These are phyloP conservation scores for Meyerozyma smithsonii DNA, from an alignment of 1,139 yeast species.

Conservation along the genomic window DNA sequence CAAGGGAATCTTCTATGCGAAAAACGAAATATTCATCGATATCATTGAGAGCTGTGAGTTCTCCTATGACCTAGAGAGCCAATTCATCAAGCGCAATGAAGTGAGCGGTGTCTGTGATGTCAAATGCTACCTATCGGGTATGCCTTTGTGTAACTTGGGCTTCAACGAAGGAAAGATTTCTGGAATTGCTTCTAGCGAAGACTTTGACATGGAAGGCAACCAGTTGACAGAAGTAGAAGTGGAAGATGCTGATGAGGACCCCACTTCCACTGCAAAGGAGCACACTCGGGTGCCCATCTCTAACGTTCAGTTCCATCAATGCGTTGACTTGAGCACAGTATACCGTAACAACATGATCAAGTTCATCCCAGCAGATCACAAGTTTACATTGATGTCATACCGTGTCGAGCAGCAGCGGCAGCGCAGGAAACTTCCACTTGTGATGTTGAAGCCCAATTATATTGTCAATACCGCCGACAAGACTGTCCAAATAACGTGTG, in stretches of 20 bases:
- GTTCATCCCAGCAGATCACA: conserved; percentile 47
- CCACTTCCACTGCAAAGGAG: conserved; percentile 5
- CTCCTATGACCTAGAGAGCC: conserved; percentile 29
- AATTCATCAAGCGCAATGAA: conserved; percentile 29
- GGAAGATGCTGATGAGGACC: conserved; percentile 17
- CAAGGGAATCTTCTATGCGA: conserved; percentile 43
- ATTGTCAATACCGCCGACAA: conserved; percentile 18
- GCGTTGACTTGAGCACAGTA: conserved; percentile 36
- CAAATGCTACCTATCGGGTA: conserved; percentile 42
- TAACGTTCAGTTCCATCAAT: conserved; percentile 46
- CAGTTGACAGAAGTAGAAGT: conserved; percentile 13
- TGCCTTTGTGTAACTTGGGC: conserved; percentile 42
- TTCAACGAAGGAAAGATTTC: conserved; percentile 37
- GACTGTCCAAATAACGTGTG: conserved; percentile 34
- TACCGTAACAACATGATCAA: conserved; percentile 35
- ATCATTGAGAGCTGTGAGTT: conserved; percentile 40
- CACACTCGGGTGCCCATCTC: conserved; percentile 28
- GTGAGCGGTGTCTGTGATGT: conserved; percentile 34
- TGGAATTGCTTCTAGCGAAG: conserved; percentile 20
- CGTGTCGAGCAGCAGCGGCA: conserved; percentile 39
- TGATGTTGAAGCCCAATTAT: conserved; percentile 35
- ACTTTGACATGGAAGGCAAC: conserved; percentile 12
- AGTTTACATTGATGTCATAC: conserved; percentile 37
- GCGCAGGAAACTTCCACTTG: conserved; percentile 29
- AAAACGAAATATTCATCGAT: conserved; percentile 44